Evolutionary conservation across 768 basidiomycete species (phyloP).

Genomic region (Fistulinella prunicolor): DNA sequence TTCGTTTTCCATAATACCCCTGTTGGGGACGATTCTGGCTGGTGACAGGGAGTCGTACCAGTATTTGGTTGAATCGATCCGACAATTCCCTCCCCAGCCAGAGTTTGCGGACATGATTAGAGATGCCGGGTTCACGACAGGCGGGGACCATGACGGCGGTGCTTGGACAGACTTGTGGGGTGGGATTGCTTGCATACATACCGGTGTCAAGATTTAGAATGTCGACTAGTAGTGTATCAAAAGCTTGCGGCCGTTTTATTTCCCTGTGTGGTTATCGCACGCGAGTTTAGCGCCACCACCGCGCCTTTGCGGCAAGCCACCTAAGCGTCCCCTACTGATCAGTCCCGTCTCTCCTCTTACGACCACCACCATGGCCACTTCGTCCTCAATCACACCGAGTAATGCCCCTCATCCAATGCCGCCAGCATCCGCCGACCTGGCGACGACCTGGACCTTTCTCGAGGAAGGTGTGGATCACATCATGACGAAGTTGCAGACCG

Average conservation of each 20-base stretch:
- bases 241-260: no score
- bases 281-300: slow-evolving; percentile 28
- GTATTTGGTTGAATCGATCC: slow-evolving; percentile 96
- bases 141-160: slow-evolving; percentile 70
- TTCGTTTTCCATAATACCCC: slow-evolving; percentile 92
- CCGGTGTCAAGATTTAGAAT: slow-evolving; percentile 71
- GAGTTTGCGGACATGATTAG: slow-evolving; percentile 88
- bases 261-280: slow-evolving; percentile 1
- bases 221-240: no score
- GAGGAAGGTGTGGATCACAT: slow-evolving; percentile 88
- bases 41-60: slow-evolving; percentile 95
- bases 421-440: slow-evolving; percentile 63
- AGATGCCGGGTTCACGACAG: slow-evolving; percentile 79
- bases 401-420: slow-evolving; percentile 53
- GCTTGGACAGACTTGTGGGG: slow-evolving; percentile 87
- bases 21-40: slow-evolving; percentile 94
- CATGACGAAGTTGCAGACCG: slow-evolving; percentile 87
- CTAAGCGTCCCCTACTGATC: no score
- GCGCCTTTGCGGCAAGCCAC: slow-evolving; percentile 22
- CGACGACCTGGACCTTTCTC: slow-evolving; percentile 85
- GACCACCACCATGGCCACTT: slow-evolving; percentile 33
- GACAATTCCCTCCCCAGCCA: slow-evolving; percentile 83
- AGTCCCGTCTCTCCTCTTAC: slow-evolving; percentile 21
- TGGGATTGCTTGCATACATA: slow-evolving; percentile 84
- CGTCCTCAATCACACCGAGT: slow-evolving; percentile 29